Evolutionary conservation across 2,329 filamentous ascomycete species (phyloP).

Genomic region (Teratosphaeria destructans): DNA sequence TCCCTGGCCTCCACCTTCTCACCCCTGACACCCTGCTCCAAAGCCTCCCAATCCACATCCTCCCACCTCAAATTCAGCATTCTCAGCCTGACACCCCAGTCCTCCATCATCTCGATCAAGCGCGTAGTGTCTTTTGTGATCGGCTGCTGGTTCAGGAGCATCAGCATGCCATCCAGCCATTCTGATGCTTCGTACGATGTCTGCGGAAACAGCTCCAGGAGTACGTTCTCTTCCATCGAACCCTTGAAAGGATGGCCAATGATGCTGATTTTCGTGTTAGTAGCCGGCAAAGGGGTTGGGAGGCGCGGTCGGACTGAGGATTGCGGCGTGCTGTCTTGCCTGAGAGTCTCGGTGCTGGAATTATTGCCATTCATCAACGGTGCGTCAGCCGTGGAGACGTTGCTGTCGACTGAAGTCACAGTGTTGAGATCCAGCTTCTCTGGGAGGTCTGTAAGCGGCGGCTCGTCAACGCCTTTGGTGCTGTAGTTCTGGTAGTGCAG

Average conservation of each 20-base stretch:
- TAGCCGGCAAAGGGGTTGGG: slow-evolving; percentile 16
- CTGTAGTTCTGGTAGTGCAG: slow-evolving; percentile 85
- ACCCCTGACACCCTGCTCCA: slow-evolving; percentile 32
- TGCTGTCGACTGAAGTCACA: slow-evolving; percentile 89
- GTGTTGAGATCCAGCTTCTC: slow-evolving; percentile 80
- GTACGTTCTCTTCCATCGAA: slow-evolving; percentile 48
- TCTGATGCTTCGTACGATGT: slow-evolving; percentile 80
- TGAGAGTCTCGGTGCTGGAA: slow-evolving; percentile 15
- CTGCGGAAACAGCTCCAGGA: slow-evolving; percentile 73
- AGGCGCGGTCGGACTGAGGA: neutral
- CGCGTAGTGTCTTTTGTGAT: slow-evolving; percentile 96
- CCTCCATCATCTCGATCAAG: slow-evolving; percentile 71
- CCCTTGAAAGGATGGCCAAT: slow-evolving; percentile 44
- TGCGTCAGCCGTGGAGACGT: slow-evolving; percentile 60
- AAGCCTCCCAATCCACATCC: slow-evolving; percentile 46
- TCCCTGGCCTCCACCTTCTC: slow-evolving; percentile 44
- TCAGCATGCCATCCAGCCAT: slow-evolving; percentile 90
- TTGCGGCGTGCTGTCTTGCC: slow-evolving; percentile 2
- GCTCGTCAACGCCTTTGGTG: slow-evolving; percentile 42
- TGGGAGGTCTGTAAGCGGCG: slow-evolving; percentile 59
- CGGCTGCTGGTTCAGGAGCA: slow-evolving; percentile 88
- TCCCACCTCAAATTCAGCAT: slow-evolving; percentile 86
- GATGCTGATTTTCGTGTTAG: slow-evolving; percentile 80
- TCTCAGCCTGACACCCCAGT: slow-evolving; percentile 87
- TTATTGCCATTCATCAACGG: slow-evolving; percentile 36